Base-by-base conservation (phyloP, 108 stramenopile genomes). In the Cyclotella atomus region DNA sequence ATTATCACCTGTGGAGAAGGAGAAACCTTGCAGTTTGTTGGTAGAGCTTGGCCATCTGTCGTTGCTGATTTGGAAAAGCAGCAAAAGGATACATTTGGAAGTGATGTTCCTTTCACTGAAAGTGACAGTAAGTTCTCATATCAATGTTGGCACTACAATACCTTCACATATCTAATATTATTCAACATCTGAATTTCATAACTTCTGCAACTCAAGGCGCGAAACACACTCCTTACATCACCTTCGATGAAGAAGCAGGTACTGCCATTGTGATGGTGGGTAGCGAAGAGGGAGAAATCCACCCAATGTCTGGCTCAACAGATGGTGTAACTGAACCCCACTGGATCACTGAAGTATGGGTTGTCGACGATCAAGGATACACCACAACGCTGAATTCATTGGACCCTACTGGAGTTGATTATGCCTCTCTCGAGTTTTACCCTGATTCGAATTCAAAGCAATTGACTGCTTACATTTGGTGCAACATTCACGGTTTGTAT, bases 301-400 rank as follows among this genome's bases (percentile, higher is more conserved):
- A 74, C 34, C 73, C 73, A 45, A 74, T 74, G 73, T 32, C 23
- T 7, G 47, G 59, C 34, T 70, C 69, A 2, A 7, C 65, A 30
- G 70, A 71, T 50, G 70, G 70, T 35, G 49, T 34, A 16, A 27
- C 24, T 16, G 38, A 49, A 28, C 73, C 73, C 15, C 73, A 74
- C 35, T 74, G 73, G 73, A 74, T 74, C 43, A 74, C 73, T 7
- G 73, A 74, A 56, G 27, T 74, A 20, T 74, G 54, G 33, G 55
- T 74, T 20, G 65, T 59, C 2, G 73, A 74, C 33, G 34, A 74
- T 9, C 27, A 30, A 27, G 73, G 55, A 30, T 45, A 63, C n/a
- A 65, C 65, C 24, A 41, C 63, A 2, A 49, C 62, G 3, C 45
- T 74, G 34, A 65, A 44, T 8, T 24, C 73, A 19, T 61, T 74